A percentile compares a stretch with the other conserved stretches of the same genome.
Evolutionary conservation across 1,139 yeast species (phyloP).

Genomic region (Hemisphaericaspora lyxosophila): DNA sequence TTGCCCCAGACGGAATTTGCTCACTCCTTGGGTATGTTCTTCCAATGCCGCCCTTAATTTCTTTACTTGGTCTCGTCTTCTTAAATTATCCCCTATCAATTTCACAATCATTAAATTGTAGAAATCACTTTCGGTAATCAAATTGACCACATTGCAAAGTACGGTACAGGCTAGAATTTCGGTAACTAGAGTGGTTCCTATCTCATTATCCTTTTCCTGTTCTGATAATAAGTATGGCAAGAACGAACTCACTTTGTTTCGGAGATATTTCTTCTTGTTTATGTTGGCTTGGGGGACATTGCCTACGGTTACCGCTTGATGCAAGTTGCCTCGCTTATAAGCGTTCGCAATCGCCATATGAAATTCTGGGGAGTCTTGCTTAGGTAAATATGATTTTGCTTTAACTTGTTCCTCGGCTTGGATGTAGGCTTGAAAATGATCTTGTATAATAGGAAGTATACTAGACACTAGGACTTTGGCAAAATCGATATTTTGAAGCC

Average conservation of each 20-base stretch:
- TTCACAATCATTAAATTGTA: constrained; percentile 68
- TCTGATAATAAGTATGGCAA: constrained; percentile 52
- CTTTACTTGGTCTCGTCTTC: constrained; percentile 75
- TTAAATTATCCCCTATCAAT: constrained; percentile 62
- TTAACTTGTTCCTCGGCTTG: constrained; percentile 51
- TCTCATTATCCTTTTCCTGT: constrained; percentile 50
- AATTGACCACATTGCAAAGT: constrained; percentile 48
- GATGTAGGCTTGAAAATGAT: constrained; percentile 58
- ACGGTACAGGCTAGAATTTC: constrained; percentile 62
- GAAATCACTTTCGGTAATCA: constrained; percentile 72
- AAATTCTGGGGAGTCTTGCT: constrained; percentile 41
- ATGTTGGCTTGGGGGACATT: constrained; percentile 38
- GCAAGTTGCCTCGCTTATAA: constrained; percentile 58
- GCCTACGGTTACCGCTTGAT: constrained; percentile 54
- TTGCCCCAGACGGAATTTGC: not conserved
- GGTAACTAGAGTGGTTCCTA: constrained; percentile 51
- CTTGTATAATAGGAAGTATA: constrained; percentile 64
- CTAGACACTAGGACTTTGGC: constrained; percentile 58
- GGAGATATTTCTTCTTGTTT: constrained; percentile 54
- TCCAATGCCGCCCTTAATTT: constrained; percentile 70
- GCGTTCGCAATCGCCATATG: constrained; percentile 61
- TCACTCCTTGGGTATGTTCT: constrained; percentile 49
- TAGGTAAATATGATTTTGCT: constrained; percentile 15
- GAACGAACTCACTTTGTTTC: constrained; percentile 41
- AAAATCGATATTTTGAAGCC: constrained; percentile 50